Percentiles rank a stretch among this genome's conserved stretches.
Conservation (phyloP, 1,284 basidiomycete species). For the Pisolithus thermaeus region DNA sequence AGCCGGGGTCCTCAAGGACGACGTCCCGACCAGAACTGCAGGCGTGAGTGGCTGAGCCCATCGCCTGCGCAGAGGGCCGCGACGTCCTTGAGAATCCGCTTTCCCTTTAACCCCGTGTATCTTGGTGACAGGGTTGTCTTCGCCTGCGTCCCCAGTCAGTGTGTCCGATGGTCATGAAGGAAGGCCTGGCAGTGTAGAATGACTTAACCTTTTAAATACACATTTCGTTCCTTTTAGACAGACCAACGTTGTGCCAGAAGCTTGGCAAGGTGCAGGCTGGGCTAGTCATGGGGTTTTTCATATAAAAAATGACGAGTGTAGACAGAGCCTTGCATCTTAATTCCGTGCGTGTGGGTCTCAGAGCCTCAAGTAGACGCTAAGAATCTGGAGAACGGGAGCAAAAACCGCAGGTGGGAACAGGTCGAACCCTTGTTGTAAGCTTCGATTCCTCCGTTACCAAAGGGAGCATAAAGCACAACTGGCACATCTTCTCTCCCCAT, state of each 20-base stretch:
- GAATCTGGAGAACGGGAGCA: slow-evolving; percentile 4
- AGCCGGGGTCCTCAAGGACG: too few species aligned
- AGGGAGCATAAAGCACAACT: slow-evolving; percentile 31
- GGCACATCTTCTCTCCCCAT: slow-evolving; percentile 13
- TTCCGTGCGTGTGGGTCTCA: slow-evolving; percentile 1
- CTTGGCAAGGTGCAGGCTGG: too few species aligned
- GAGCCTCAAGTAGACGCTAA: slow-evolving; percentile 7
- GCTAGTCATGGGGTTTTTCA: background rate
- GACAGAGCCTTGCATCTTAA: background rate
- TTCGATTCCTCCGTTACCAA: slow-evolving; percentile 31
- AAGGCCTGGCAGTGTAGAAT: too few species aligned
- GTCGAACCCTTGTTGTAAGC: slow-evolving; percentile 14
- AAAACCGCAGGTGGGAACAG: slow-evolving; percentile 24
- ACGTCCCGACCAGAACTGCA: too few species aligned
- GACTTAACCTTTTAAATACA: too few species aligned
- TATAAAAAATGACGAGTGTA: background rate
- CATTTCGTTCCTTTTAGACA: background rate
- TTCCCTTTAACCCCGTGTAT: background rate
- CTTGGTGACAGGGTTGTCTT: background rate
- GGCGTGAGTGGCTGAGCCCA: too few species aligned
- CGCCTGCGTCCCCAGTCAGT: background rate
- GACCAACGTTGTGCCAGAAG: background rate
- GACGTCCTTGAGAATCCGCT: slow-evolving; percentile 11
- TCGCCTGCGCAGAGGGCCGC: too few species aligned
- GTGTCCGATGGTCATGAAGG: background rate